Evolutionary conservation across 495 filamentous ascomycete species (phyloP).

Genomic region (Platismatia glauca): DNA sequence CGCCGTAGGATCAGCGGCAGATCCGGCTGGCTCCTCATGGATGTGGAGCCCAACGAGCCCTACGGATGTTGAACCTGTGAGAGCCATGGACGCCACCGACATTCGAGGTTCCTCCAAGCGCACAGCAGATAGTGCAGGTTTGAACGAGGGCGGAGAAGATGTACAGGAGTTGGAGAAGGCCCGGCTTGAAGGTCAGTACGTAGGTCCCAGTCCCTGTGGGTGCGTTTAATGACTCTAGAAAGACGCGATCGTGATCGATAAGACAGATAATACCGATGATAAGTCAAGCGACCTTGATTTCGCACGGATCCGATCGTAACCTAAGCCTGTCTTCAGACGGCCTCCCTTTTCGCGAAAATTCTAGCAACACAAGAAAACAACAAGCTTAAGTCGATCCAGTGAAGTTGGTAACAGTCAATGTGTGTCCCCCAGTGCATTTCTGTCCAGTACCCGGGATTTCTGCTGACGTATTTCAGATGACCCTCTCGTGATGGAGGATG

Average conservation of each 20-base stretch:
- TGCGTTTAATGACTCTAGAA: slow-evolving; percentile 2
- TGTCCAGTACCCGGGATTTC: neutral
- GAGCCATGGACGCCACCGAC: neutral
- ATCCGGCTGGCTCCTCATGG: neutral
- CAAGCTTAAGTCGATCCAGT: slow-evolving; percentile 13
- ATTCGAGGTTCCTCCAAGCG: slow-evolving; percentile 15
- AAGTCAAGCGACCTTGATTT: neutral
- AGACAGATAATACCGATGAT: slow-evolving; percentile 12
- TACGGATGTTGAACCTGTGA: neutral
- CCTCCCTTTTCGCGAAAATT: slow-evolving; percentile 2
- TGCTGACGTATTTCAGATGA: slow-evolving; percentile 11
- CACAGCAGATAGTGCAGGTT: slow-evolving; percentile 11
- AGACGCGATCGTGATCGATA: neutral
- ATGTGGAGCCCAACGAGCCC: too few relatives aligned
- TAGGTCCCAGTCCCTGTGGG: neutral
- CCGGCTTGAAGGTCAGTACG: slow-evolving; percentile 7
- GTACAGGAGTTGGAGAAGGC: slow-evolving; percentile 6
- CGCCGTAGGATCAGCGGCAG: neutral
- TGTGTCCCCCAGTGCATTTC: slow-evolving; percentile 3
- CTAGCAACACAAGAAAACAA: slow-evolving; percentile 3
- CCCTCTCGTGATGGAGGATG: slow-evolving; percentile 5
- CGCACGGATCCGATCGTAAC: slow-evolving; percentile 7
- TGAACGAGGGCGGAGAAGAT: slow-evolving; percentile 12
- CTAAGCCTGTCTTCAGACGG: slow-evolving; percentile 11
- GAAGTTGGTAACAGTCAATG: slow-evolving; percentile 8